phyloP scores from a whole-genome alignment of 805 yeast species.

The Metschnikowia bowlesiae region DNA sequence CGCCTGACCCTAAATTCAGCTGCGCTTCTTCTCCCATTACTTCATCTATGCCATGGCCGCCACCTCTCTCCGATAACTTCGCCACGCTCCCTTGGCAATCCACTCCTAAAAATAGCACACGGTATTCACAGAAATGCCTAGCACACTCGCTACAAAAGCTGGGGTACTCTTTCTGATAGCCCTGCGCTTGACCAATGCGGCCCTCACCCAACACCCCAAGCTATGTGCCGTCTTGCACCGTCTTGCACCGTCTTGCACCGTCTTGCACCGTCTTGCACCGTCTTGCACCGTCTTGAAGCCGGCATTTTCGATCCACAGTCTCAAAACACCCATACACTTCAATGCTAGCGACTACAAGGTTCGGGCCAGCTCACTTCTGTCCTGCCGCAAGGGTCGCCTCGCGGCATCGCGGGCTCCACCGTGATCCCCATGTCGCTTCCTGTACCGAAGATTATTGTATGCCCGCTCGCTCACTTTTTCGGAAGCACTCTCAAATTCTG shows the following conservation, averaged over 20 bases:
- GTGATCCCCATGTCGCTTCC: neutral
- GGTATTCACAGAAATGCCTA: too few relatives aligned
- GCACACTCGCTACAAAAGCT: neutral
- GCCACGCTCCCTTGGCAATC: too few relatives aligned
- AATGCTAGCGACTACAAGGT: neutral
- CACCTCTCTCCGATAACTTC: too few relatives aligned
- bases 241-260: too few relatives aligned
- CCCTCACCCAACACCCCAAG: neutral
- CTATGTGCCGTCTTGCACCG: neutral
- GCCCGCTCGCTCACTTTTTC: conserved; percentile 3
- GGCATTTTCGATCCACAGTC: neutral
- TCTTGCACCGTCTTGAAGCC: too few relatives aligned
- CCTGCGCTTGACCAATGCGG: neutral
- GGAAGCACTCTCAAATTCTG: conserved; percentile 1
- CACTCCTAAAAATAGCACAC: too few relatives aligned
- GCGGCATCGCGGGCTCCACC: neutral
- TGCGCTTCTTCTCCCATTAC: too few relatives aligned
- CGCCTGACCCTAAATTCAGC: too few relatives aligned
- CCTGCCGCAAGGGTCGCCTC: neutral
- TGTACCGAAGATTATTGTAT: conserved; percentile 4
- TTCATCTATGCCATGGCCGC: too few relatives aligned
- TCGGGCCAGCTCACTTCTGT: neutral
- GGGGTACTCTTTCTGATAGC: neutral
- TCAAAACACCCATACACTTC: neutral
- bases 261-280: too few relatives aligned